Evolutionary conservation across 306 rosid species (phyloP), one percentile per base, ranked within the genome.

Genomic region (Argentina anserina): DNA sequence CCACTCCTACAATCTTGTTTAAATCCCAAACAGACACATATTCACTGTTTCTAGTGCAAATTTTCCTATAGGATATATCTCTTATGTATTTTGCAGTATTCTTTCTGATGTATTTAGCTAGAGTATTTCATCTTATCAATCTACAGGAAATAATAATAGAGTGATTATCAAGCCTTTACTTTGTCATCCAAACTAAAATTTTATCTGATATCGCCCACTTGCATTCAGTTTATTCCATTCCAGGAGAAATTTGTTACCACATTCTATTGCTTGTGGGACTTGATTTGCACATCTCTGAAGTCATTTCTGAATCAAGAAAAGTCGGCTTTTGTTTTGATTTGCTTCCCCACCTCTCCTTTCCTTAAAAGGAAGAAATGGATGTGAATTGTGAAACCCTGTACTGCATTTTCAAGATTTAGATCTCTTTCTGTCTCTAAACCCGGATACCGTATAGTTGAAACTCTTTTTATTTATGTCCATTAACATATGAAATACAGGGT

Each of bases 131-230:
- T 79, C 76, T 74, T 70, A 70, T 73, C 45, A 20, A 36, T 60
- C 72, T 84, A 74, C 65, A 67, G 81, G 80, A 82, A 85, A 83
- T 80, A 83, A 76, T 46, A 60, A 58, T 78, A 72, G 53, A 81
- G 33, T 55, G 45, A 66, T 78, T 64, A 73, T 67, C 25, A 52
- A 64, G 18, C 47, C 49, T 49, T 41, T 52, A 34, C 26, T 31
- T 73, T 31, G 61, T 9, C 26, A 9, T 61, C 41, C 18, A 1
- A 37, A 69, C 33, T 61, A 28, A 6, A 15, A 2, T 40, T 71
- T 25, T 11, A 55, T 55, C 8, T 36, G 64, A 37, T 37, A 58
- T 36, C 7, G 25, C 34, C 29, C 8, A 15, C 25, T 13, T 2
- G 42, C 17, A 50, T 13, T 33, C 66, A 61, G 40, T 70, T 42